Evolutionary conservation across 345 rosid species (phyloP).

Genomic region (Mallotus nudiflorus): DNA sequence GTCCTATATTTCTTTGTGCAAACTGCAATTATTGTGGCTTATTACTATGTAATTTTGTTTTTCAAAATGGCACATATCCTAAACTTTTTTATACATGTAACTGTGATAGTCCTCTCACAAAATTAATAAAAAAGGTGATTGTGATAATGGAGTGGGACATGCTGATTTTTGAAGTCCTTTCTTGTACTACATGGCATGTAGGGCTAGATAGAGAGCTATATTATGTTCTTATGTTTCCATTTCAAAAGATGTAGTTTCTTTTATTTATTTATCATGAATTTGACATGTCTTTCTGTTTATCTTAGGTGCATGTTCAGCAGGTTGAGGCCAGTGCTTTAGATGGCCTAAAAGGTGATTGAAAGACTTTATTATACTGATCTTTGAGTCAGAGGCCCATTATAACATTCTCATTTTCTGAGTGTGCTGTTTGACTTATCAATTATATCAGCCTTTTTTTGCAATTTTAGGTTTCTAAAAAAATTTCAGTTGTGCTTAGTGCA

Average conservation of each 20-base stretch:
- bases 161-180: not conserved
- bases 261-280: slow-evolving; percentile 8
- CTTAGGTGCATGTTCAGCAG: slow-evolving; percentile 90
- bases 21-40: not conserved
- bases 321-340: slow-evolving; percentile 53
- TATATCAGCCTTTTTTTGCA: not conserved
- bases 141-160: not conserved
- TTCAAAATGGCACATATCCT: not conserved
- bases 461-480: not conserved
- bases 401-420: not conserved
- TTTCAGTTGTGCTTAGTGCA: not conserved
- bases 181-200: not conserved
- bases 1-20: not conserved
- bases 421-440: not conserved
- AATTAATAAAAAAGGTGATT: no score
- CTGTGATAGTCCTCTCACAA: no score
- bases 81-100: not conserved
- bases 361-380: not conserved
- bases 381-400: not conserved
- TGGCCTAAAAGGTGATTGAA: slow-evolving; percentile 56
- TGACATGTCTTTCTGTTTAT: slow-evolving; percentile 23
- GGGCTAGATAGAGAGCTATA: not conserved
- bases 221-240: not conserved
- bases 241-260: slow-evolving; percentile 14
- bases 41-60: not conserved